phyloP scores from a whole-genome alignment of 257 asterid genomes.

The Lavandula angustifolia region DNA sequence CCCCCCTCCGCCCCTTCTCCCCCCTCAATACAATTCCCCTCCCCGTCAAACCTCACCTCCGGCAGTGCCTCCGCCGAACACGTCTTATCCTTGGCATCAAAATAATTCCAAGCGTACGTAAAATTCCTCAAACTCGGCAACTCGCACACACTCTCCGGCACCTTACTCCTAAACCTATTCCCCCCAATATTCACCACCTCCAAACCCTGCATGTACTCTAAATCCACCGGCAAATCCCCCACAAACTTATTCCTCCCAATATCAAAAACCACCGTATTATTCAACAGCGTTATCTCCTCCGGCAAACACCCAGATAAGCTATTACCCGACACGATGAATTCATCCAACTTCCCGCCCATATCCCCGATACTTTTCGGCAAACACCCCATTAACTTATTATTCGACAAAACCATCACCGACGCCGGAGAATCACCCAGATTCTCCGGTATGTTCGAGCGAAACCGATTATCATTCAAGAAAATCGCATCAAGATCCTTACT shows the following conservation, averaged over 20 bases:
- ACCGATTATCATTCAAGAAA: constrained; percentile 53
- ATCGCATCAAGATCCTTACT: constrained; percentile 59
- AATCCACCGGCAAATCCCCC: constrained; percentile 50
- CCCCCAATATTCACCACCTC: constrained; percentile 44
- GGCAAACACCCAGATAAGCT: constrained; percentile 61
- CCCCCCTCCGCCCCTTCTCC: constrained; percentile 47
- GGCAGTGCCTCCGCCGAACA: constrained; percentile 38
- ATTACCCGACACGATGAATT: constrained; percentile 43
- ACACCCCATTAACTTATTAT: constrained; percentile 54
- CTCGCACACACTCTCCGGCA: constrained; percentile 47
- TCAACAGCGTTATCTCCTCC: constrained; percentile 47
- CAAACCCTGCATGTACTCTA: constrained; percentile 47
- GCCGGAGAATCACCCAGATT: constrained; percentile 63
- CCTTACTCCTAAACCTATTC: constrained; percentile 46
- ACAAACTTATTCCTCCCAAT: constrained; percentile 40
- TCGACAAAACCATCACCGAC: constrained; percentile 52
- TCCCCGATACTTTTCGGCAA: constrained; percentile 58
- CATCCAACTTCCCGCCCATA: constrained; percentile 51
- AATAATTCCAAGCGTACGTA: constrained; percentile 46
- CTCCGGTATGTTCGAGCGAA: constrained; percentile 51
- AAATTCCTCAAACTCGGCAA: constrained; percentile 51
- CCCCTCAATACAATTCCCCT: constrained; percentile 46
- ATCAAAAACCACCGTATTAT: constrained; percentile 46
- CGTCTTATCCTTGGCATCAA: constrained; percentile 41
- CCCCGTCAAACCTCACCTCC: constrained; percentile 35